Evolutionary conservation across 2,329 filamentous ascomycete genomes (phyloP).

Genomic region (Trichoderma afroharzianum): DNA sequence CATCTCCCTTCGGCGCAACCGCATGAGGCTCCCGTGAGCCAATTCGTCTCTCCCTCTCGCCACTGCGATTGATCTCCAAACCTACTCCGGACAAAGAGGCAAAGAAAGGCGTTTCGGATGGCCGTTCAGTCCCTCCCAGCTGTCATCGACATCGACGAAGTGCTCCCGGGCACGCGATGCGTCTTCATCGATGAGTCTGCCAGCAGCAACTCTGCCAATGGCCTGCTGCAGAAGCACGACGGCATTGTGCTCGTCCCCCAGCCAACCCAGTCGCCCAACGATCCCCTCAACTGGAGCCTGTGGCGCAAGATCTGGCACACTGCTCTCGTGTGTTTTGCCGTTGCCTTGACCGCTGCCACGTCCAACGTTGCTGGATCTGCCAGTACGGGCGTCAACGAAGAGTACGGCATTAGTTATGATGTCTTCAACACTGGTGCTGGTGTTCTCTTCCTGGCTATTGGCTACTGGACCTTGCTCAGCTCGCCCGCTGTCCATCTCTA

Average conservation of each 20-base stretch:
- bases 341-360: conserved; percentile 52
- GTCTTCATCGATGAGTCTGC: conserved; percentile 27
- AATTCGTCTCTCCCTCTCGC: neutral
- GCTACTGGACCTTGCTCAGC: conserved; percentile 52
- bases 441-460: conserved; percentile 53
- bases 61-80: neutral
- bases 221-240: conserved; percentile 28
- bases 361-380: conserved; percentile 54
- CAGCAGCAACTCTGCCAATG: conserved; percentile 25
- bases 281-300: conserved; percentile 50
- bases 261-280: conserved; percentile 50
- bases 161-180: conserved; percentile 30
- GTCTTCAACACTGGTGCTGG: conserved; percentile 56
- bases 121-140: conserved; percentile 10
- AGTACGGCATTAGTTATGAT: conserved; percentile 49
- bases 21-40: conserved; percentile 18
- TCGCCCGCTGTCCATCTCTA: conserved; percentile 53
- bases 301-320: conserved; percentile 49
- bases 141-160: conserved; percentile 17
- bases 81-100: neutral
- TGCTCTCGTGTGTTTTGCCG: conserved; percentile 49
- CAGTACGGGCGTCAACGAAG: conserved; percentile 45
- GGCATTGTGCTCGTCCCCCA: conserved; percentile 52
- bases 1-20: neutral
- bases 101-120: conserved; percentile 7